phyloP scores from a whole-genome alignment of 805 yeast species.

The Starmerella kuoi region DNA sequence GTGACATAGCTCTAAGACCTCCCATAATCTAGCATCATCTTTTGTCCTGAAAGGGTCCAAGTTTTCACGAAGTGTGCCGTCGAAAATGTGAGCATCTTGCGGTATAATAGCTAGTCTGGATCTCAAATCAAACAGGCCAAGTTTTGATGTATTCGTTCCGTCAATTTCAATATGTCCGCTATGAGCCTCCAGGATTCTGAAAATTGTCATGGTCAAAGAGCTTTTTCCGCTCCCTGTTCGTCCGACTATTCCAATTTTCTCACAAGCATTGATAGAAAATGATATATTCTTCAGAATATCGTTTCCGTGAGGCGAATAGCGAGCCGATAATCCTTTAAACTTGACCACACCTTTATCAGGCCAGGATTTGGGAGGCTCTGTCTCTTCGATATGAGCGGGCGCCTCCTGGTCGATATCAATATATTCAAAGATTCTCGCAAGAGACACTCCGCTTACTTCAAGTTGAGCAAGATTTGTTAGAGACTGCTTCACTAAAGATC shows the following conservation, averaged over 20 bases:
- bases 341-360: slow-evolving; percentile 57
- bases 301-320: slow-evolving; percentile 68
- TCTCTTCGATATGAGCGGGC: slow-evolving; percentile 49
- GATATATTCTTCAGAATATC: slow-evolving; percentile 59
- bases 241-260: slow-evolving; percentile 91
- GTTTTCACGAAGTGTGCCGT: slow-evolving; percentile 74
- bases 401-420: slow-evolving; percentile 73
- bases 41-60: slow-evolving; percentile 65
- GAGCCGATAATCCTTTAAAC: slow-evolving; percentile 61
- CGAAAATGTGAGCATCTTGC: slow-evolving; percentile 85
- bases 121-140: slow-evolving; percentile 71
- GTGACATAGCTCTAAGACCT: slow-evolving; percentile 65
- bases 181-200: slow-evolving; percentile 70
- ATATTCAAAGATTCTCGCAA: slow-evolving; percentile 75
- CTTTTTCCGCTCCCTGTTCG: slow-evolving; percentile 96
- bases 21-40: slow-evolving; percentile 66
- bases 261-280: slow-evolving; percentile 52
- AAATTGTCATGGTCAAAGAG: slow-evolving; percentile 68
- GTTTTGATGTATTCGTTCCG: slow-evolving; percentile 46
- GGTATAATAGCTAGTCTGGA: slow-evolving; percentile 75
- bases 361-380: slow-evolving; percentile 62
- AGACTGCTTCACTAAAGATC: slow-evolving; percentile 79
- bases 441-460: slow-evolving; percentile 84
- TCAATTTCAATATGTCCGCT: slow-evolving; percentile 61
- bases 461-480: slow-evolving; percentile 87